Evolutionary conservation across 805 yeast genomes (phyloP).

Genomic region (Saccharomycopsis schoenii): DNA sequence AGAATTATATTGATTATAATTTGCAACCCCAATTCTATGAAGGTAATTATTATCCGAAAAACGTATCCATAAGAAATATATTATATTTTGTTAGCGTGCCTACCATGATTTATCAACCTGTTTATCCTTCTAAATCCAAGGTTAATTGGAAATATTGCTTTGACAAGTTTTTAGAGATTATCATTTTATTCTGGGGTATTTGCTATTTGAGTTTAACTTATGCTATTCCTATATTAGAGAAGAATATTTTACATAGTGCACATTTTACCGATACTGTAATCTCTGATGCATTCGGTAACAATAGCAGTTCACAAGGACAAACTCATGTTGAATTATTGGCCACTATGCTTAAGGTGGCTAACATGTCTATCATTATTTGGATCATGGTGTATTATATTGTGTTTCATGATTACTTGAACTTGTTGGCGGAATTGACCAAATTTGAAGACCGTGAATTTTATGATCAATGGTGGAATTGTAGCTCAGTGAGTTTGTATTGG

Average conservation of each 20-base stretch:
- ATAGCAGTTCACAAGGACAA: background rate
- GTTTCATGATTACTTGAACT: conserved; percentile 33
- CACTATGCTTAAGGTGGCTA: conserved; percentile 29
- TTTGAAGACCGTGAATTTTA: conserved; percentile 39
- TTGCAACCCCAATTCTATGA: conserved; percentile 28
- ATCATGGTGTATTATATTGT: conserved; percentile 32
- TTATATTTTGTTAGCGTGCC: conserved; percentile 37
- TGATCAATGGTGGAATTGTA: conserved; percentile 42
- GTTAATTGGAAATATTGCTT: conserved; percentile 26
- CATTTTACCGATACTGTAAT: background rate
- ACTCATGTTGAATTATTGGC: conserved; percentile 24
- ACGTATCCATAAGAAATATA: conserved; percentile 28
- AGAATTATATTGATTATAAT: conserved; percentile 15
- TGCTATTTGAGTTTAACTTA: conserved; percentile 32
- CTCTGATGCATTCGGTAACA: background rate
- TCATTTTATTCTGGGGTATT: conserved; percentile 23
- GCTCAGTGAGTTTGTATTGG: conserved; percentile 40
- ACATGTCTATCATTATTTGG: conserved; percentile 35
- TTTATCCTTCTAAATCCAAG: conserved; percentile 30
- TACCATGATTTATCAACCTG: conserved; percentile 39
- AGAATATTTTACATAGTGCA: conserved; percentile 23
- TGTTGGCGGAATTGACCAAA: conserved; percentile 34
- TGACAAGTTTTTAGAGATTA: conserved; percentile 28
- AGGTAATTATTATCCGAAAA: conserved; percentile 29
- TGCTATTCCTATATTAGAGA: conserved; percentile 35